A percentile compares a stretch with the other conserved stretches of the same genome.
These are phyloP conservation scores for Millerozyma acaciae DNA, from an alignment of 805 yeast species.

Conservation along the genomic window DNA sequence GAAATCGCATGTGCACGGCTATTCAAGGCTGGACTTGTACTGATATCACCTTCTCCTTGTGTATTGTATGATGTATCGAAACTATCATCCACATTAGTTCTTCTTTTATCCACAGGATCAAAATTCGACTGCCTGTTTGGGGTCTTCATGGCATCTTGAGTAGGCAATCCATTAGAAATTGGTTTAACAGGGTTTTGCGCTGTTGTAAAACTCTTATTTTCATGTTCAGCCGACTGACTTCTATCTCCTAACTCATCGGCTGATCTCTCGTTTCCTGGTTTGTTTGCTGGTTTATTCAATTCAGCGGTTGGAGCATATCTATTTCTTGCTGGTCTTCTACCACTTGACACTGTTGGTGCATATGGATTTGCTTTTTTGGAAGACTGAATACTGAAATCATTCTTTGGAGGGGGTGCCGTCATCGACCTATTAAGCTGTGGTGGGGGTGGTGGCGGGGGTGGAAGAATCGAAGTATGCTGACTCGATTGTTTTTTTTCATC, in stretches of 20 bases:
- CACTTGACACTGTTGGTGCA: slow-evolving; percentile 9
- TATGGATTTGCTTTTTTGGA: too few relatives aligned
- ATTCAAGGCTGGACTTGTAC: too few relatives aligned
- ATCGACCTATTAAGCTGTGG: too few relatives aligned
- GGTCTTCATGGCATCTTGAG: neutral
- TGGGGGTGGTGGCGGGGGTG: too few relatives aligned
- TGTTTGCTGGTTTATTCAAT: neutral
- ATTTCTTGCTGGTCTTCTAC: slow-evolving; percentile 13
- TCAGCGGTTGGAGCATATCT: slow-evolving; percentile 10
- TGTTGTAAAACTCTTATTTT: neutral
- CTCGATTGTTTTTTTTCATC: too few relatives aligned
- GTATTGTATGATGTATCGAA: slow-evolving; percentile 1
- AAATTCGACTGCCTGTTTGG: neutral
- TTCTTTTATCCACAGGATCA: slow-evolving; percentile 1
- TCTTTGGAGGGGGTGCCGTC: neutral
- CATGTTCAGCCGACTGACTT: neutral
- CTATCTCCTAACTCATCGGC: neutral
- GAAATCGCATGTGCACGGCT: too few relatives aligned
- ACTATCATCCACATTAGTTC: slow-evolving; percentile 4
- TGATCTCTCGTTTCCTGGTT: neutral
- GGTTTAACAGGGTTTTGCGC: neutral
- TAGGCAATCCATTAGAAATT: neutral
- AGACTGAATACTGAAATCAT: too few relatives aligned
- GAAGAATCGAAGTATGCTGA: too few relatives aligned
- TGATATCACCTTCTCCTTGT: neutral